A percentile compares a stretch with the other conserved stretches of the same genome.
Conservation (phyloP, 1,284 basidiomycete species). For the Gymnopus androsaceus region DNA sequence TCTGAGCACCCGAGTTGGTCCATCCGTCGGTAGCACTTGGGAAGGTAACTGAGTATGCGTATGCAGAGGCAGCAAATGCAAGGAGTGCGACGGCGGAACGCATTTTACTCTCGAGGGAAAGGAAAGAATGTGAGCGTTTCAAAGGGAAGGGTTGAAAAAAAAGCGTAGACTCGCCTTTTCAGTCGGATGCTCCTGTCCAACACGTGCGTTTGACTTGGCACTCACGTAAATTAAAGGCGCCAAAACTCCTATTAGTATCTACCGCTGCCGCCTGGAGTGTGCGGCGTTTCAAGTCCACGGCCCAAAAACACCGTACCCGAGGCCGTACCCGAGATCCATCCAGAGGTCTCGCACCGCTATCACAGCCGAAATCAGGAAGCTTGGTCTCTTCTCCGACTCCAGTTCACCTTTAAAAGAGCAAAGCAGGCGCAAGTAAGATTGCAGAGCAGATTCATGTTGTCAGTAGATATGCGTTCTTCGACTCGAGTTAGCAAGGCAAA, state of each 20-base stretch:
- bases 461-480: constrained; percentile 71
- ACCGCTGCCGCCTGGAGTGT: no score
- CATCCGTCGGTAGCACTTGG: constrained; percentile 55
- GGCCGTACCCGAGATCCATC: no score
- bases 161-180: background rate
- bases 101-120: constrained; percentile 45
- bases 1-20: constrained; percentile 49
- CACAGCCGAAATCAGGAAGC: constrained; percentile 70
- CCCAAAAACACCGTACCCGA: no score
- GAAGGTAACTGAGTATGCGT: constrained; percentile 61
- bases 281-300: no score
- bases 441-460: constrained; percentile 79
- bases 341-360: constrained; percentile 78
- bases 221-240: no score
- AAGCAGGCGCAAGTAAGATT: constrained; percentile 77
- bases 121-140: constrained; percentile 19
- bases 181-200: no score
- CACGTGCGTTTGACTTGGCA: no score
- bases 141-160: constrained; percentile 22
- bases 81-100: constrained; percentile 48
- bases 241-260: no score
- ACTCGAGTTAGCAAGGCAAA: constrained; percentile 78
- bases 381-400: constrained; percentile 8
- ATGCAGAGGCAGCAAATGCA: constrained; percentile 52
- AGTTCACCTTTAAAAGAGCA: constrained; percentile 47